phyloP scores from a whole-genome alignment of 306 rosid genomes.

The Acacia acuminata region DNA sequence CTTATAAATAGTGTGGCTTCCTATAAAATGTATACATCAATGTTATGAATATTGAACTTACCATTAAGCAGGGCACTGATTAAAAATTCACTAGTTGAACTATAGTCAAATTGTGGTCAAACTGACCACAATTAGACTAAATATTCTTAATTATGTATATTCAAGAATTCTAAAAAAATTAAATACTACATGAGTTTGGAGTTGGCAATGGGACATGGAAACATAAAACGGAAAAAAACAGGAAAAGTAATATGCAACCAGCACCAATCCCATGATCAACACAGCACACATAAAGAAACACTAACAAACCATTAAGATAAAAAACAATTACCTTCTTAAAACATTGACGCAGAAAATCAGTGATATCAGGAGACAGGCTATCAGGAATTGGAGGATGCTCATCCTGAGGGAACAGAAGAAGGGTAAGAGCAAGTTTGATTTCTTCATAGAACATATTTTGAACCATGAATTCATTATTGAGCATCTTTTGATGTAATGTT shows the following conservation, averaged over 20 bases:
- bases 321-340: constrained; percentile 81
- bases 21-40: not conserved
- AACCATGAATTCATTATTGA: constrained; percentile 8
- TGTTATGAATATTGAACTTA: not conserved
- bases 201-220: constrained; percentile 10
- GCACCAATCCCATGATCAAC: constrained; percentile 15
- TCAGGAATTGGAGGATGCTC: constrained; percentile 97
- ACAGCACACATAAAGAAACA: constrained; percentile 25
- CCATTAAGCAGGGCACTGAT: not conserved
- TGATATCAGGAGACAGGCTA: constrained; percentile 85
- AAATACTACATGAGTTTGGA: not conserved
- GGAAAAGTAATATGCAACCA: constrained; percentile 16
- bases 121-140: not conserved
- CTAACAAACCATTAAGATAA: constrained; percentile 16
- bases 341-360: constrained; percentile 97
- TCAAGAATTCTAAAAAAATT: not conserved
- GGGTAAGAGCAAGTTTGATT: not conserved
- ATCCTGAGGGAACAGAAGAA: constrained; percentile 62
- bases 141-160: not conserved
- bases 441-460: constrained; percentile 6
- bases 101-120: not conserved
- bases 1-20: not conserved
- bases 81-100: not conserved
- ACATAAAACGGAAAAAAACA: not conserved
- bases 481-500: constrained; percentile 10